Evolutionary conservation across 306 rosid species (phyloP), one percentile per base, ranked within the genome.

Genomic region (Dicorynia guianensis): DNA sequence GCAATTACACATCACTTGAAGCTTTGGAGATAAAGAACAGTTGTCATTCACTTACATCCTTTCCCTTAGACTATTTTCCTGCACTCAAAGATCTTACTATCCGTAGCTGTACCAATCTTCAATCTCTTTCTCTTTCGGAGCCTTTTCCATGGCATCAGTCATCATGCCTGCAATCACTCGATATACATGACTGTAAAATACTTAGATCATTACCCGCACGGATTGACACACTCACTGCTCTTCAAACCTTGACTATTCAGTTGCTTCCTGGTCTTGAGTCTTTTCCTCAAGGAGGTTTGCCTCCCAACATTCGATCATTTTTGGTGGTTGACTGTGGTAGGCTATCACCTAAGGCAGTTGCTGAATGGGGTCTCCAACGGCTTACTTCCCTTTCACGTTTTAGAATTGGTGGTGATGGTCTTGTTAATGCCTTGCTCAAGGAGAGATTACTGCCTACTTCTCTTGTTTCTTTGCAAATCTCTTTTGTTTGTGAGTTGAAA

Each of bases 311-410:
- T 47, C 5, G 0, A 35, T 0, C 4, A 10, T 17, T 48, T 10
- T 0, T 0, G 2, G 5, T 73, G n/a, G 0, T 0, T 3, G 7
- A 14, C 0, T 34, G 20, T 0, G 25, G 34, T n/a, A 48, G 34
- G 12, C 30, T 61, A 17, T 15, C 18, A 13, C 18, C 49, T 11
- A 8, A 0, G 30, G 3, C 14, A 12, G 7, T 14, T 7, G 34
- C 39, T 18, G 25, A 42, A 15, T 39, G 30, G 65, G 53, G 65
- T 70, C 49, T 71, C 10, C 76, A 55, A 53, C 8, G 15, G 20
- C 65, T 56, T 2, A 20, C 40, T 13, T 36, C 66, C 13, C 66
- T 71, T 11, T 56, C 76, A 3, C 4, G 8, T 6, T 57, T 40
- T 11, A 0, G 4, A 56, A 44, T 43, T 35, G 42, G 46, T 19